phyloP scores from a whole-genome alignment of 495 filamentous ascomycete species.

The Penicillium simplicissimum region DNA sequence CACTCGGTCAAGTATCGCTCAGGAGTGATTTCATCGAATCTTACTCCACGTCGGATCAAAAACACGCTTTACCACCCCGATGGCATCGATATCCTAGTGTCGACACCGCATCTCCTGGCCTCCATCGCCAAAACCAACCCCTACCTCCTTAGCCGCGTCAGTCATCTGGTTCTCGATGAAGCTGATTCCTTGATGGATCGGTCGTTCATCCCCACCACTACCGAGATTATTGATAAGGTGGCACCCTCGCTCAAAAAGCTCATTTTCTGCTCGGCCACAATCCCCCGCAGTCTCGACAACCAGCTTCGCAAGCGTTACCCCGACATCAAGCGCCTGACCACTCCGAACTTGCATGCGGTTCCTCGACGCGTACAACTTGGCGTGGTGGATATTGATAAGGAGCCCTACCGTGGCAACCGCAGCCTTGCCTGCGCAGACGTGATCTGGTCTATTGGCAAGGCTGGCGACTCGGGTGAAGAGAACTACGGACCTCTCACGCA shows the following conservation, averaged over 20 bases:
- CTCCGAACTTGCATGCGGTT: conserved; percentile 93
- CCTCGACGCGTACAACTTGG: conserved; percentile 91
- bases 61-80: conserved; percentile 75
- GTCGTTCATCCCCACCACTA: conserved; percentile 81
- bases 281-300: conserved; percentile 82
- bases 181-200: conserved; percentile 94
- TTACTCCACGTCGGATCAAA: conserved; percentile 77
- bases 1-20: conserved; percentile 83
- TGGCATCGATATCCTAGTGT: conserved; percentile 83
- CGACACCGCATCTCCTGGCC: conserved; percentile 84
- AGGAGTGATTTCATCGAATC: conserved; percentile 72
- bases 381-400: conserved; percentile 84
- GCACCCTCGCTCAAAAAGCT: conserved; percentile 79
- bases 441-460: conserved; percentile 89
- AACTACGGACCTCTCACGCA: conserved; percentile 34
- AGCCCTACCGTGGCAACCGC: conserved; percentile 90
- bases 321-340: conserved; percentile 78
- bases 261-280: conserved; percentile 96
- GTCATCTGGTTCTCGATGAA: conserved; percentile 87
- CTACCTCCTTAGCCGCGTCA: conserved; percentile 83
- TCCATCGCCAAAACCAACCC: conserved; percentile 85
- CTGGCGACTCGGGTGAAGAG: conserved; percentile 46
- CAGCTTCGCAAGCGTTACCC: conserved; percentile 81
- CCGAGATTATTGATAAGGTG: conserved; percentile 73
- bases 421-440: conserved; percentile 88